A percentile compares a stretch with the other conserved stretches of the same genome.
Evolutionary conservation across 345 rosid species (phyloP).

Genomic region (Carallia pectinifolia): DNA sequence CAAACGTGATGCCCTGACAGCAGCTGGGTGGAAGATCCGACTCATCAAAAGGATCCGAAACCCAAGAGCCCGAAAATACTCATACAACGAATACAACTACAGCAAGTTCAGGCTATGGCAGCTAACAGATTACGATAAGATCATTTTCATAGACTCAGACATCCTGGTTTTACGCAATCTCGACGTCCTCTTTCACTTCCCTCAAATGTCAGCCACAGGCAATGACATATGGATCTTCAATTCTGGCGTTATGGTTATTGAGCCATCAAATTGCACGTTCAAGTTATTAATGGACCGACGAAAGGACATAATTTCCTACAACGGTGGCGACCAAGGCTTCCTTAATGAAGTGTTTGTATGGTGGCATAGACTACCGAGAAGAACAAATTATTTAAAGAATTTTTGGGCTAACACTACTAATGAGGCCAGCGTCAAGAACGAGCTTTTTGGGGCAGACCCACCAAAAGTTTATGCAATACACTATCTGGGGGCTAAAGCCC

Average conservation of each 20-base stretch:
- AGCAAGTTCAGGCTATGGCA: constrained; percentile 94
- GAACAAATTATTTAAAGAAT: constrained; percentile 81
- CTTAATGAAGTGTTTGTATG: constrained; percentile 84
- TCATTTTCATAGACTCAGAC: constrained; percentile 87
- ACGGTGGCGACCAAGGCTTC: constrained; percentile 94
- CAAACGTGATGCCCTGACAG: constrained; percentile 60
- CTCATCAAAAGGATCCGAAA: constrained; percentile 71
- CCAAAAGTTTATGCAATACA: constrained; percentile 75
- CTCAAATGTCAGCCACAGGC: constrained; percentile 86
- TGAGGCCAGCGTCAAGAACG: constrained; percentile 65
- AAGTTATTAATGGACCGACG: constrained; percentile 54
- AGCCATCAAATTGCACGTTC: constrained; percentile 92
- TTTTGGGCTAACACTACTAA: constrained; percentile 83
- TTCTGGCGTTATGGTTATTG: constrained; percentile 90
- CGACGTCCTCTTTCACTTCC: constrained; percentile 79
- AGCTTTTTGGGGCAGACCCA: constrained; percentile 71
- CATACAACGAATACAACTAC: constrained; percentile 90
- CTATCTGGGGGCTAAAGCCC: constrained; percentile 81
- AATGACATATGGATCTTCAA: constrained; percentile 86
- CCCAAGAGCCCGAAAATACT: constrained; percentile 58
- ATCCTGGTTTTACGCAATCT: constrained; percentile 70
- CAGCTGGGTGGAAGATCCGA: constrained; percentile 81
- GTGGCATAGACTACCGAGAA: constrained; percentile 89
- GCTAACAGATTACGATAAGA: constrained; percentile 79
- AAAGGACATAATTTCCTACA: constrained; percentile 70